Evolutionary conservation across 2,329 filamentous ascomycete species (phyloP).

Genomic region (Gaeumannomyces tritici): DNA sequence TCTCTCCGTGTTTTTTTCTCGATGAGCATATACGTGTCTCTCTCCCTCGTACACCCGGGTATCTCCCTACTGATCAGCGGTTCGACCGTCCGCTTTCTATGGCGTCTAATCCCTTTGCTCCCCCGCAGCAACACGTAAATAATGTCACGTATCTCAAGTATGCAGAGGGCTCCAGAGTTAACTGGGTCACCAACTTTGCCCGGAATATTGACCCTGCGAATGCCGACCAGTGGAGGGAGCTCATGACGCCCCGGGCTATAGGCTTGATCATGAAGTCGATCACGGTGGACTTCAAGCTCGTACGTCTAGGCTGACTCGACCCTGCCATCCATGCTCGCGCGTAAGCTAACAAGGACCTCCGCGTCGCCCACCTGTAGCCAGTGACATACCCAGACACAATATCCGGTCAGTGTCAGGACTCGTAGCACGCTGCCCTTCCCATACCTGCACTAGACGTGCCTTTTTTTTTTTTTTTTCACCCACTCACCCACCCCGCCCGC

Average conservation of each 20-base stretch:
- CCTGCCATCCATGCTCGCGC: too few relatives aligned
- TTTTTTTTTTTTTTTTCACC: background rate
- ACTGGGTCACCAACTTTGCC: constrained; percentile 67
- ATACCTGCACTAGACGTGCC: background rate
- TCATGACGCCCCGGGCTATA: constrained; percentile 55
- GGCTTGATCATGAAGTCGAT: constrained; percentile 76
- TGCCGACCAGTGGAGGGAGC: constrained; percentile 53
- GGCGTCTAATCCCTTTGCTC: background rate
- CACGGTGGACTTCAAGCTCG: constrained; percentile 79
- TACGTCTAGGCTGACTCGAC: constrained; percentile 32
- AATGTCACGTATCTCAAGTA: constrained; percentile 78
- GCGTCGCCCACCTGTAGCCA: constrained; percentile 39
- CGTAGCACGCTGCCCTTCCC: background rate
- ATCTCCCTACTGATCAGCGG: background rate
- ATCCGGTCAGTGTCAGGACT: constrained; percentile 33
- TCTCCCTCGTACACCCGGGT: too few relatives aligned
- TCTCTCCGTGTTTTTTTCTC: background rate
- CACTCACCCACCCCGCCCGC: too few relatives aligned
- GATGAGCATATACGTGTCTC: too few relatives aligned
- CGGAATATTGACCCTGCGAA: constrained; percentile 51
- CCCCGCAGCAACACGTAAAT: constrained; percentile 63
- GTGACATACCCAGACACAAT: constrained; percentile 77
- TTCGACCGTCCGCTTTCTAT: too few relatives aligned
- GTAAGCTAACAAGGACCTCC: background rate
- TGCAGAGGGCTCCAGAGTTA: constrained; percentile 71